Base-by-base conservation (phyloP, 2,329 filamentous ascomycete genomes). In the Hypoxylon sp. region DNA sequence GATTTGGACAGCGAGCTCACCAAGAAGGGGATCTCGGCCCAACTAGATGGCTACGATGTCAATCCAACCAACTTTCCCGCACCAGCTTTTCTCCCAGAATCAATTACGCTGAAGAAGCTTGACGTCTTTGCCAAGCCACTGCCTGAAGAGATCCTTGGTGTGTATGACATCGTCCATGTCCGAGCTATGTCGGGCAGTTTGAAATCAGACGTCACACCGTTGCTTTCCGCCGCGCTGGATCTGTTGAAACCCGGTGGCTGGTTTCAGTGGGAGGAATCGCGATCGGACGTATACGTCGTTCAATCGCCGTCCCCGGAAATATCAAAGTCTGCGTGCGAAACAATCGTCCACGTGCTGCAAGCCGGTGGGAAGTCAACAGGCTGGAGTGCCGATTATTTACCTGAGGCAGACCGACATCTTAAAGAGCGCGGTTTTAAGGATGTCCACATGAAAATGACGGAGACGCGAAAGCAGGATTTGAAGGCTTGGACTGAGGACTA, bases 401-500 rank as follows among this genome's bases (percentile, higher is more conserved):
- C 44, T 1, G 59, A 50, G 5, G 50, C 73, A 24, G 67, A 66
- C 39, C 19, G 24, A 9, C 67, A 70, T 26, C 35, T 73, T 0
- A 26, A 46, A 10, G 13, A 64, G 17, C 35, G 59, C n/a, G 69
- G 71, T 2, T 73, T 69, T 17, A 17, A 62, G 3, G 52, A 73
- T 2, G 66, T 72, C 1, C 29, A 26, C 1, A 5, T 68, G 17
- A 6, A 42, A 1, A 39, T 6, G 9, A 1, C 5, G 0, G 29
- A 51, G 5, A 70, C 61, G 6, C 59, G 65, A 1, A 67, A 51
- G 37, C 60, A 66, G 24, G 74, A 75, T 19, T 63, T 67, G 4
- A 76, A 74, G 61, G 73, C 48, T 22, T 77, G 72, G 73, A 75
- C 75, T 0, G 74, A 77, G 2, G 64, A 76, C 35, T 74, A 73